Evolutionary conservation across 345 rosid genomes (phyloP), one percentile per base, ranked within the genome.

Genomic region (Populus deltoides): DNA sequence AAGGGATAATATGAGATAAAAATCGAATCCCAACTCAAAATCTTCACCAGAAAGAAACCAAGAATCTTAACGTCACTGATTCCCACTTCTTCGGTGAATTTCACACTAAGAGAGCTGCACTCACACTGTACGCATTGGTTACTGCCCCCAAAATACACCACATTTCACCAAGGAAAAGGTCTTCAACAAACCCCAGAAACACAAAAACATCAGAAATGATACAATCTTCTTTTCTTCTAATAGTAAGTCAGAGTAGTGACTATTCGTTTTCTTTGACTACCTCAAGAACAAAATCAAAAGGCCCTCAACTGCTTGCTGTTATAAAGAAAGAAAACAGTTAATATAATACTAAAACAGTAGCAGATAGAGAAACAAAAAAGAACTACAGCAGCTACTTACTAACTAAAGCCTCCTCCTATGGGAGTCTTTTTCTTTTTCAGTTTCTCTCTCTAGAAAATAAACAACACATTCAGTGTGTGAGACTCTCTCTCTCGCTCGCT

Each of bases 1-100:
- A n/a, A 35, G 33, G 25, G 39, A 43, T 18, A 75, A 20, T 8
- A 18, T 51, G 66, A 68, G 74, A 61, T 27, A 22, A 45, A 65
- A 78, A 51, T 27, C 57, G 49, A 78, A 62, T 66, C 73, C 35
- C 38, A 36, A 73, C 77, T 78, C 77, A 55, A 70, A 45, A 73
- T 49, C 73, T 73, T 78, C 45, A 20, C 66, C 55, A 73, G 67
- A 57, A 66, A 78, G 77, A 72, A 66, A 12, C 73, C 27, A 22
- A 57, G 81, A 78, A 72, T 78, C 73, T 36, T n/a, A 53, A 6
- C 61, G 62, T 33, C 43, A 68, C 20, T 6, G 6, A 41, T 61
- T 38, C 72, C 67, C 45, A 36, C 72, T 15, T 39, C 12, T 70
- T 11, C 7, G 41, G 35, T 17, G 38, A 76, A 24, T 68, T 45